Base-by-base conservation (phyloP, 2,329 filamentous ascomycete species). In the Ascochyta pisi region DNA sequence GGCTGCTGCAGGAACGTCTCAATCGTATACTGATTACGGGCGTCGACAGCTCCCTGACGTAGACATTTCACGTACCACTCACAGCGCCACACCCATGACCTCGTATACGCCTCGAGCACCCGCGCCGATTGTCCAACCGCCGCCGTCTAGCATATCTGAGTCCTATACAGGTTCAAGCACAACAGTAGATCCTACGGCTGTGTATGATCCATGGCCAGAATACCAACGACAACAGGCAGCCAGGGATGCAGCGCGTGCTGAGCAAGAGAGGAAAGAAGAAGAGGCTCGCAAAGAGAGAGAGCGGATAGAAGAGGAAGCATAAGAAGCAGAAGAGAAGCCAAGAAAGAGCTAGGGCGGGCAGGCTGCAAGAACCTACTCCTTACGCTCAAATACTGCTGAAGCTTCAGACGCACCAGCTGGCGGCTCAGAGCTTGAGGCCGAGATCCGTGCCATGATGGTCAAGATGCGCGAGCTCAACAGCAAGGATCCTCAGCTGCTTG, bases 401-500 rank as follows among this genome's bases (percentile, higher is more conserved):
- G 16, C 51, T 6, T 38, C 15, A 34, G 47, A 37, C 5, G 19
- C 31, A 4, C 39, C 57, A 37, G 40, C 42, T 26, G 59, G 39
- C 4, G 43, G 44, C 12, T 23, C 46, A 0, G 74, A 74, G 34
- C 78, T 83, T 45, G 83, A 82, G 57, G 69, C 73, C 2, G 79
- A 84, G 62, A 83, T 85, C 70, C 79, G 81, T 53, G 74, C 75
- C 2, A 81, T 85, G 78, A 82, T 86, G 70, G 78, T 82, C 33
- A 84, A 82, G 62, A 85, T 86, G 82, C 77, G 83, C 35, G 79
- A 85, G 57, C 80, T 84, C 55, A 84, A 85, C 56, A 72, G 73
- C 24, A 81, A 82, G 63, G 82, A 86, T 61, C 84, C 84, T 3
- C 71, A 74, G 10, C 75, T 84, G 52, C 80, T 86, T 46, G 80